Conservation (phyloP, 2,329 filamentous ascomycete species). For the Botryotinia convoluta region DNA sequence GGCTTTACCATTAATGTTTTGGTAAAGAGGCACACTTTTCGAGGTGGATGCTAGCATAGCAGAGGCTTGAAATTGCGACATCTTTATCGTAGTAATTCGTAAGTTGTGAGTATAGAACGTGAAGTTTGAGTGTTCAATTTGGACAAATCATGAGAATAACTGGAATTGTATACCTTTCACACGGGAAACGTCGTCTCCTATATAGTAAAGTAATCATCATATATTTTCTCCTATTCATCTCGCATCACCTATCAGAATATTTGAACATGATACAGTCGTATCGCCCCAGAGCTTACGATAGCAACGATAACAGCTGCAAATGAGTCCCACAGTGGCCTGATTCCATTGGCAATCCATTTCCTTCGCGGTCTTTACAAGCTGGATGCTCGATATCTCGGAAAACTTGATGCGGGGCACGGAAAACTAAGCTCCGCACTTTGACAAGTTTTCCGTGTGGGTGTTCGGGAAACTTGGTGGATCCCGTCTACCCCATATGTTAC, state of each 20-base stretch:
- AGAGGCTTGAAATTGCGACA: neutral
- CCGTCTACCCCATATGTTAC: neutral
- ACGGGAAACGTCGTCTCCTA: neutral
- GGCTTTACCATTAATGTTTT: slow-evolving; percentile 20
- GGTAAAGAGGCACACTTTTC: slow-evolving; percentile 17
- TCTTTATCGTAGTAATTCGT: neutral
- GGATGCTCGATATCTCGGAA: neutral
- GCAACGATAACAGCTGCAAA: neutral
- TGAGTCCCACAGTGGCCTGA: neutral
- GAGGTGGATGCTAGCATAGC: neutral
- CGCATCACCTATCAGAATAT: neutral
- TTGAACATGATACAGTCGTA: neutral
- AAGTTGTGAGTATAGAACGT: neutral
- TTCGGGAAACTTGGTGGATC: neutral
- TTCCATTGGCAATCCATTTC: neutral
- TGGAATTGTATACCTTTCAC: neutral
- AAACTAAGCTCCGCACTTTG: neutral
- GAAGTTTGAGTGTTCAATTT: neutral
- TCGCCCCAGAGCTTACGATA: neutral
- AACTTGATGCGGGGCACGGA: slow-evolving; percentile 5
- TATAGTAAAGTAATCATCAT: neutral
- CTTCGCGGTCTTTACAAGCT: too few relatives aligned
- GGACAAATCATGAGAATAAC: too few relatives aligned
- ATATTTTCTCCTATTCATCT: neutral
- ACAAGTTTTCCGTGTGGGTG: neutral